Conservation (phyloP, 441 rosid genomes). For the Populus trichocarpa region DNA sequence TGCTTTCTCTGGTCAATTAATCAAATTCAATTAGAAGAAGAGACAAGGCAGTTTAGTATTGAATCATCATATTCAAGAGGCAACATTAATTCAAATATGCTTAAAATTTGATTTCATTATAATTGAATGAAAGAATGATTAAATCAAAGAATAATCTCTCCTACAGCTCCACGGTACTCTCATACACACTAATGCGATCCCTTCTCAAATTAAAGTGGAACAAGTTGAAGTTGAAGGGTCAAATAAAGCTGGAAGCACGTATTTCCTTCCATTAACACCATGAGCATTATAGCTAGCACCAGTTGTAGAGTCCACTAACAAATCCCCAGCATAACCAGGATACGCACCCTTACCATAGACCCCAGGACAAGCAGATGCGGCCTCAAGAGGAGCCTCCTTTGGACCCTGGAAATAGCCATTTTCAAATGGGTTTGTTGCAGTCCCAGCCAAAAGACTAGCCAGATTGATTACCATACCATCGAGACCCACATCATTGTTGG, state of each 20-base stretch:
- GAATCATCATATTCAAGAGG: neutral
- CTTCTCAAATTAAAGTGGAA: slow-evolving; percentile 30
- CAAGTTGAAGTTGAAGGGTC: slow-evolving; percentile 47
- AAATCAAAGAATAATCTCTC: neutral
- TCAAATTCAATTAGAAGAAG: too few species aligned
- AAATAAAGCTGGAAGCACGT: slow-evolving; percentile 50
- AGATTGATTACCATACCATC: slow-evolving; percentile 63
- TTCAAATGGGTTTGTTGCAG: slow-evolving; percentile 58
- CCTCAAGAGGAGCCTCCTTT: slow-evolving; percentile 56
- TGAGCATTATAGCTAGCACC: slow-evolving; percentile 56
- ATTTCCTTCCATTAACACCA: slow-evolving; percentile 51
- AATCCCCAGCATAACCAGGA: slow-evolving; percentile 52
- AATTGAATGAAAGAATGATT: neutral
- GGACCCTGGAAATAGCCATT: slow-evolving; percentile 64
- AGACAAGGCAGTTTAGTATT: too few species aligned
- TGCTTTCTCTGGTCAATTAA: too few species aligned
- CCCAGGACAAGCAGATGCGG: slow-evolving; percentile 56
- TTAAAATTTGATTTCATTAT: neutral
- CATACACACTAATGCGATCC: neutral
- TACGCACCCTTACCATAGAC: slow-evolving; percentile 53
- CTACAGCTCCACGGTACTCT: too few species aligned
- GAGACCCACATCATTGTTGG: slow-evolving; percentile 57
- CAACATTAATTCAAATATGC: neutral
- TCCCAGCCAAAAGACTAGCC: slow-evolving; percentile 58
- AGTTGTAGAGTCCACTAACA: slow-evolving; percentile 38